Evolutionary conservation across 768 basidiomycete genomes (phyloP).

Genomic region (Mycena metata): DNA sequence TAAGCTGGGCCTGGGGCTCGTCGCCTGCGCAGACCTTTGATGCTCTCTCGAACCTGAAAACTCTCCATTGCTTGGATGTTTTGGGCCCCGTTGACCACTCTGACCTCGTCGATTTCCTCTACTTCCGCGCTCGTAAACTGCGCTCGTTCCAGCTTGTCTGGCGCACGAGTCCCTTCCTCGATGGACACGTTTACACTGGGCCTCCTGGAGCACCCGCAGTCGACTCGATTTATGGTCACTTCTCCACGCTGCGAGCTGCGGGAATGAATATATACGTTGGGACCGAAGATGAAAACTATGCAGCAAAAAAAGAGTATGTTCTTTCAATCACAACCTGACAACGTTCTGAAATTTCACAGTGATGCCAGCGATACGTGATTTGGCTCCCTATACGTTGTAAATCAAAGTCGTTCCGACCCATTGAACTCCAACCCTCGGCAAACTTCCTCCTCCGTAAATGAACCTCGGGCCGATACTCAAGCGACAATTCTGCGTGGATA

Average conservation of each 20-base stretch:
- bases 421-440: too few relatives aligned
- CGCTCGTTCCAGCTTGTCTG: conserved; percentile 3
- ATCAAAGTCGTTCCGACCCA: too few relatives aligned
- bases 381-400: too few relatives aligned
- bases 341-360: too few relatives aligned
- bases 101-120: neutral
- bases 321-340: too few relatives aligned
- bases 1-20: too few relatives aligned
- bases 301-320: too few relatives aligned
- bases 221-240: neutral
- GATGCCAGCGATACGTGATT: too few relatives aligned
- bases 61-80: neutral
- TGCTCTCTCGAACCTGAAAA: neutral
- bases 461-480: too few relatives aligned
- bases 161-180: neutral
- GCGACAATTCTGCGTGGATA: too few relatives aligned
- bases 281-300: conserved; percentile 1
- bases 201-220: neutral
- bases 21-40: neutral
- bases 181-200: neutral
- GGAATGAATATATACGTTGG: neutral
- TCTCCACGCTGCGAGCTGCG: neutral
- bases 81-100: too few relatives aligned
- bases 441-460: too few relatives aligned
- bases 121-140: neutral